phyloP scores from a whole-genome alignment of 306 rosid genomes.

The Gynostemma pentaphyllum region DNA sequence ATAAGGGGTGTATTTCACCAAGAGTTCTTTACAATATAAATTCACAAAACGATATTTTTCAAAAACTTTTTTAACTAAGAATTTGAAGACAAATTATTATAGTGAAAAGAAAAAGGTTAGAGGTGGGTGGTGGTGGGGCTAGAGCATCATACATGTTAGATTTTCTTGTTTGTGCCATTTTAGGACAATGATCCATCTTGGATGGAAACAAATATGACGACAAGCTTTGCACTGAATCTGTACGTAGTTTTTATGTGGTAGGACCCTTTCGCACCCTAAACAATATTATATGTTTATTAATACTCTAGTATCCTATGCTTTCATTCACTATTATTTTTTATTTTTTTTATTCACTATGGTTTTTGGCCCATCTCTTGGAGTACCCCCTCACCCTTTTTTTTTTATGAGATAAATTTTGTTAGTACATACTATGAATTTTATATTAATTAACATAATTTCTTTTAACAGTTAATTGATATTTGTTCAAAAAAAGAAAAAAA shows the following conservation, averaged over 20 bases:
- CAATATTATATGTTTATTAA: background rate
- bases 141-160: slow-evolving; percentile 12
- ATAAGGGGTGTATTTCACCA: too few relatives aligned
- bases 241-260: background rate
- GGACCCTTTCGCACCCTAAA: background rate
- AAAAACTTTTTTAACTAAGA: too few relatives aligned
- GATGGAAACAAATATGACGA: slow-evolving; percentile 14
- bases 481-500: too few relatives aligned
- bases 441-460: background rate
- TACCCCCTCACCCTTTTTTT: background rate
- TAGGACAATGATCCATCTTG: slow-evolving; percentile 6
- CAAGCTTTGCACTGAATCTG: background rate
- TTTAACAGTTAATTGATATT: too few relatives aligned
- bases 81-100: too few relatives aligned
- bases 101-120: background rate
- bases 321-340: background rate
- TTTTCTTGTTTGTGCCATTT: slow-evolving; percentile 11
- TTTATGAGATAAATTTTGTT: too few relatives aligned
- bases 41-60: too few relatives aligned
- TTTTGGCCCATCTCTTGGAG: background rate
- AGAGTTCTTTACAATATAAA: too few relatives aligned
- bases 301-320: slow-evolving; percentile 2
- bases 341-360: background rate
- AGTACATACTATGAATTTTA: too few relatives aligned
- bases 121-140: slow-evolving; percentile 3